phyloP scores from a whole-genome alignment of 164 flowering plant genomes.

The Vitis cinerea region DNA sequence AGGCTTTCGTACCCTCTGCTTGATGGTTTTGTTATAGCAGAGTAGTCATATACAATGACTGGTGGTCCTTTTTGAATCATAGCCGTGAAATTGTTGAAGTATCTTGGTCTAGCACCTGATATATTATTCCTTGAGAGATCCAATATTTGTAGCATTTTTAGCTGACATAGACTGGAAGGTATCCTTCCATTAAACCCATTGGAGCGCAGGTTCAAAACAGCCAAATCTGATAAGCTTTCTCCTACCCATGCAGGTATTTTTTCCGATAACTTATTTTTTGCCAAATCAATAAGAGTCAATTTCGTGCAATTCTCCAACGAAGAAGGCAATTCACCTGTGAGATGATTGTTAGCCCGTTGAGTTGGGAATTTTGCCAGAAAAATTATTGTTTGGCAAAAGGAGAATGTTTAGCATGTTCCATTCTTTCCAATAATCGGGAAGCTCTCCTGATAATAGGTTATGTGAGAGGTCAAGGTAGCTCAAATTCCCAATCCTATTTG shows the following conservation, averaged over 20 bases:
- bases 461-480: too few species aligned
- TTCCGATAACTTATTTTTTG: conserved; percentile 33
- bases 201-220: conserved; percentile 5
- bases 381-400: conserved; percentile 2
- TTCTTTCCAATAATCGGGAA: too few species aligned
- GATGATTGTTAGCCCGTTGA: conserved; percentile 7
- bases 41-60: too few species aligned
- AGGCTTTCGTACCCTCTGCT: too few species aligned
- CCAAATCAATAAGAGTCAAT: conserved; percentile 26
- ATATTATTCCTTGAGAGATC: conserved; percentile 12
- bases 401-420: too few species aligned
- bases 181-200: conserved; percentile 13
- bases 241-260: conserved; percentile 27
- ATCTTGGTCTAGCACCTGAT: conserved; percentile 6
- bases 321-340: conserved; percentile 6
- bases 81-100: not conserved
- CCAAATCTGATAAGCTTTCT: not conserved
- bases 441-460: too few species aligned
- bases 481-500: too few species aligned
- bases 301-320: conserved; percentile 13
- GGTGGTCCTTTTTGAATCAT: not conserved
- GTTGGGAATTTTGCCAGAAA: conserved; percentile 19
- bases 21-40: too few species aligned
- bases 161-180: conserved; percentile 6
- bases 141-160: not conserved